These are phyloP conservation scores for Taiozyma sp. DNA, from an alignment of 1,139 yeast genomes.

Conservation along the genomic window DNA sequence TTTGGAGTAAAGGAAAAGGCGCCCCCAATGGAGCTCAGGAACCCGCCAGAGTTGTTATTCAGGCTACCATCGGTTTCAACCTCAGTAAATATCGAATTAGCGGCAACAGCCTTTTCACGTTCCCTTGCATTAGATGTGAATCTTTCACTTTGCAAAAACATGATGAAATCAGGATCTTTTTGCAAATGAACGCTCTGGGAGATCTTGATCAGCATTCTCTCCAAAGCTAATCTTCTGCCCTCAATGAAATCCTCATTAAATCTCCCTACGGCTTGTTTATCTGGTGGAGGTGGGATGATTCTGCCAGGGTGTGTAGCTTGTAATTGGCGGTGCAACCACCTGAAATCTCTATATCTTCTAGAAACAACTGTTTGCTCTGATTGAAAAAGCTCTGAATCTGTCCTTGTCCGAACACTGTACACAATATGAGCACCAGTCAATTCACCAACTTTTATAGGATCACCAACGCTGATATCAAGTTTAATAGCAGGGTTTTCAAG, in stretches of 20 bases:
- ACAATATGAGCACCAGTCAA: no score
- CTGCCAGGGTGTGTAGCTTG: slow-evolving; percentile 85
- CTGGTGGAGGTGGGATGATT: slow-evolving; percentile 96
- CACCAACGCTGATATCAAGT: slow-evolving; percentile 75
- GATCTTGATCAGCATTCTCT: slow-evolving; percentile 76
- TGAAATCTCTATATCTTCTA: slow-evolving; percentile 78
- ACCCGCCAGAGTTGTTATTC: slow-evolving; percentile 25
- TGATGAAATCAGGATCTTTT: slow-evolving; percentile 68
- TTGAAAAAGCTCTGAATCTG: slow-evolving; percentile 34
- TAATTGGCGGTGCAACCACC: slow-evolving; percentile 86
- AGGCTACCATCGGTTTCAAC: slow-evolving; percentile 23
- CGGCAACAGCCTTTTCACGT: slow-evolving; percentile 48
- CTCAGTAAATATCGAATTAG: slow-evolving; percentile 36
- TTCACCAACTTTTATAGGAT: slow-evolving; percentile 86
- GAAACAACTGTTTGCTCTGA: slow-evolving; percentile 47
- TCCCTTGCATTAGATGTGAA: slow-evolving; percentile 65
- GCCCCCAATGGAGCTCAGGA: slow-evolving; percentile 27
- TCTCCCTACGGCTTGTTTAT: slow-evolving; percentile 88
- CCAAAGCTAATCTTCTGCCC: slow-evolving; percentile 79
- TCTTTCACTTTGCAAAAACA: slow-evolving; percentile 74
- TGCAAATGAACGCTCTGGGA: slow-evolving; percentile 52
- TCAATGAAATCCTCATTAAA: slow-evolving; percentile 87
- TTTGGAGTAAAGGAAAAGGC: slow-evolving; percentile 50
- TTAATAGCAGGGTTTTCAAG: slow-evolving; percentile 22
- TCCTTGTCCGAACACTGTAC: slow-evolving; percentile 67